These are phyloP conservation scores for Hygrophoropsis aurantiaca DNA, from an alignment of 768 basidiomycete species.

Conservation along the genomic window DNA sequence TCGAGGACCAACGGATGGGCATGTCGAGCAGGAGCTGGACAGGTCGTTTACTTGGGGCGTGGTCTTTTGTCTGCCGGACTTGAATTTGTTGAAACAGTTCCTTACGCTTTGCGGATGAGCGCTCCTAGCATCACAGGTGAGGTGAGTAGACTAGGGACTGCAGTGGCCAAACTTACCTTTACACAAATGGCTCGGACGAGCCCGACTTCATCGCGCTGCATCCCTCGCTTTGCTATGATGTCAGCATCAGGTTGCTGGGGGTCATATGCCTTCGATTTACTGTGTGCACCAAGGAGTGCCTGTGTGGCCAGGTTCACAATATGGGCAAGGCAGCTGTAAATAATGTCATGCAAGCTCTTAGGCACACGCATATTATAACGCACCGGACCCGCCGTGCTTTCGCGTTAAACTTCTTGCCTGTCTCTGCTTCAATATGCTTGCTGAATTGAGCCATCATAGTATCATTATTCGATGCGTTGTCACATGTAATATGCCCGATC, in stretches of 20 bases:
- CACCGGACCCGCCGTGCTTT: constrained; percentile 5
- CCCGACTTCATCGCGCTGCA: constrained; percentile 20
- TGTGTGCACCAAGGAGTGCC: constrained; percentile 24
- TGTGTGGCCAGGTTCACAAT: constrained; percentile 35
- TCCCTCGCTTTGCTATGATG: constrained; percentile 3
- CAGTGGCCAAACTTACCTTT: no score
- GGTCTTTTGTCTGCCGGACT: neutral
- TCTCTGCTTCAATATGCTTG: neutral
- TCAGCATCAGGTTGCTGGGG: constrained; percentile 16
- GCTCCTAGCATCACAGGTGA: no score
- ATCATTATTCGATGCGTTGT: constrained; percentile 36
- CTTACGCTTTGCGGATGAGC: constrained; percentile 24
- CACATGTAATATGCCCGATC: constrained; percentile 35
- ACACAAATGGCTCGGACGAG: constrained; percentile 16
- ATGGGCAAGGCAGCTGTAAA: constrained; percentile 31
- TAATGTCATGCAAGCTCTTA: neutral
- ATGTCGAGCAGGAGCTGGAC: constrained; percentile 28
- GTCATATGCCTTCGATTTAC: constrained; percentile 22
- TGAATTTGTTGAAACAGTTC: constrained; percentile 20
- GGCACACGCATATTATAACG: neutral
- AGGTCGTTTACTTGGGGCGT: neutral
- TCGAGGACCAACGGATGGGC: constrained; percentile 33
- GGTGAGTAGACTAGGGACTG: no score
- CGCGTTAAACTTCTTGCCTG: neutral
- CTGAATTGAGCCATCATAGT: constrained; percentile 34